Conservation (phyloP, 139 green algal genomes). For the Eudorina sp. region DNA sequence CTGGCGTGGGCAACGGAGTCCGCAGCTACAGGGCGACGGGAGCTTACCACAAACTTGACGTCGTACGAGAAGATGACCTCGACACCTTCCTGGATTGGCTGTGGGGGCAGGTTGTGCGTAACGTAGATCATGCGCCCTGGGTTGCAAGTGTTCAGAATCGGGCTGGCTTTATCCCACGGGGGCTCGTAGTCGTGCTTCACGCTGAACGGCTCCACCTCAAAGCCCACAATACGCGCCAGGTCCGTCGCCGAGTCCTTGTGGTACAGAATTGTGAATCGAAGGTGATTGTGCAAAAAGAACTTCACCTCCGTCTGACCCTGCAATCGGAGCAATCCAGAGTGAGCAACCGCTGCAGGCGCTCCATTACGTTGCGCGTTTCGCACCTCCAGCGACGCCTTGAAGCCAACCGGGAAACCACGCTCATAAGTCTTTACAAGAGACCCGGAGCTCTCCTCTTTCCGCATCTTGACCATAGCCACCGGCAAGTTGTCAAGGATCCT, state of each 20-base stretch:
- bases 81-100: constrained; percentile 84
- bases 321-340: not conserved
- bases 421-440: constrained; percentile 93
- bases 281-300: constrained; percentile 96
- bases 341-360: not conserved
- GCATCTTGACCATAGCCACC: constrained; percentile 91
- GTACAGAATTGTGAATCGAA: constrained; percentile 97
- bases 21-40: too few species aligned
- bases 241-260: constrained; percentile 91
- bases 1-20: too few species aligned
- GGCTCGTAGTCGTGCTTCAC: constrained; percentile 94
- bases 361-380: not conserved
- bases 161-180: constrained; percentile 74
- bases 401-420: constrained; percentile 94
- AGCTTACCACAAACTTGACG: constrained; percentile 86
- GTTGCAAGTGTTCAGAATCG: constrained; percentile 93
- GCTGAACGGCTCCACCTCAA: constrained; percentile 95
- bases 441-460: constrained; percentile 80
- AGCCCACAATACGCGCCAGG: constrained; percentile 94
- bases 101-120: constrained; percentile 78
- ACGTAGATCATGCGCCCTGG: constrained; percentile 85
- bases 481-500: constrained; percentile 99
- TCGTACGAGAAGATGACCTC: constrained; percentile 99
- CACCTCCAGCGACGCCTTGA: constrained; percentile 77
- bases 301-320: constrained; percentile 78